Base-by-base conservation (phyloP, 495 filamentous ascomycete genomes). In the Neurospora sp. region DNA sequence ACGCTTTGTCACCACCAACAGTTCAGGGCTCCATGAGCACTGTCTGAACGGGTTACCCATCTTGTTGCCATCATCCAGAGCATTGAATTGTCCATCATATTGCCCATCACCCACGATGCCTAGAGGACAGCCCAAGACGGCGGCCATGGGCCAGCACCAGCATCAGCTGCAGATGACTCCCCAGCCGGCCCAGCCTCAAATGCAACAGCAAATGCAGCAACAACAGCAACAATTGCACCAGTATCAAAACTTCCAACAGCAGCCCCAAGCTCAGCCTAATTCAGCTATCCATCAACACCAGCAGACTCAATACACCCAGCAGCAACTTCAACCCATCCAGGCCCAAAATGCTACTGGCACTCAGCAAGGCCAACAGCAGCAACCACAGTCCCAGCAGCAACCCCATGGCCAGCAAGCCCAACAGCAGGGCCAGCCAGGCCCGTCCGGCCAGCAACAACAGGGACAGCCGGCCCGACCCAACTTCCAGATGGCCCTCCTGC, bases 401-500 rank as follows among this genome's bases (percentile, higher is more conserved):
- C 6, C 5, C 0, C 53, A 61, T 61, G 53, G 14, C 1, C 53
- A 61, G 27, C 12, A 38, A 35, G 35, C 9, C 8, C 68, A 69
- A 20, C 65, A 70, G 53, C 53, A 31, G 53, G 53, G 53, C 53
- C 53, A 65, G 0, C 44, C 42, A 4, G 53, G 70, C 44, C 53
- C 53, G 7, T 35, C 53, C 3, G 53, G 12, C 53, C 53, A 65
- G 6, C 53, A 65, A 27, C 22, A 31, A 3, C 53, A 45, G 42
- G 42, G n/a, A 39, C 69, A 71, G 14, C 42, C 31, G 8, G 70
- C 72, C 16, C 72, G 79, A 1, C 79, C 78, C 70, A 81, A 79
- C 73, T 80, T 80, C 71, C 78, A 78, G 35, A 80, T 80, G 75
- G 77, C 79, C 16, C 74, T 81, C 9, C 75, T 76, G 10, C 79